Conservation (phyloP, 352 stramenopile species). For the Globisporangium carolinianum region DNA sequence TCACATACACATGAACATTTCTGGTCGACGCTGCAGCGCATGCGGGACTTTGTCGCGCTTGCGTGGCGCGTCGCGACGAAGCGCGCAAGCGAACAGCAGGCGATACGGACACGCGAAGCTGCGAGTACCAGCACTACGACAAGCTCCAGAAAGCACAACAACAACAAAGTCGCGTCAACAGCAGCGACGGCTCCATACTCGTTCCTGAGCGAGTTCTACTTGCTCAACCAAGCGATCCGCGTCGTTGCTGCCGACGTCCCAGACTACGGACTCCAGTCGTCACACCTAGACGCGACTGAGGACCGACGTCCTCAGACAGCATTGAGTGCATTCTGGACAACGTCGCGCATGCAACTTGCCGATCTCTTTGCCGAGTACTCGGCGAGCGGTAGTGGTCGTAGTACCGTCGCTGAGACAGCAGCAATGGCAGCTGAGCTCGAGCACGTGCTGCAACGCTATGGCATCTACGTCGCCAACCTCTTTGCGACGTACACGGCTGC, state of each 20-base stretch:
- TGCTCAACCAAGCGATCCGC: conserved; percentile 29
- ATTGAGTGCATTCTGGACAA: neutral
- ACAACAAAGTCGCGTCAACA: neutral
- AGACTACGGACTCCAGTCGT: neutral
- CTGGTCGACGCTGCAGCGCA: conserved; percentile 18
- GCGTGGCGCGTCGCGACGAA: conserved; percentile 34
- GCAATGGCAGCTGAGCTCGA: conserved; percentile 20
- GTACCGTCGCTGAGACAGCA: neutral
- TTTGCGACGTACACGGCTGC: conserved; percentile 30
- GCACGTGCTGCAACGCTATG: conserved; percentile 31
- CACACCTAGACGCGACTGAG: too few relatives aligned
- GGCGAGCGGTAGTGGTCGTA: too few relatives aligned
- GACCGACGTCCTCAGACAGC: too few relatives aligned
- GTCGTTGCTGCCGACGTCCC: conserved; percentile 1
- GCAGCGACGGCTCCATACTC: conserved; percentile 7
- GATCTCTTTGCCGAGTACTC: conserved; percentile 1
- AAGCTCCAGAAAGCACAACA: neutral
- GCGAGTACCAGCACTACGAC: neutral
- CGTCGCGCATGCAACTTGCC: conserved; percentile 1
- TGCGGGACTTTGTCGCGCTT: conserved; percentile 36
- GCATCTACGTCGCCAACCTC: conserved; percentile 31
- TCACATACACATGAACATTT: conserved; percentile 1
- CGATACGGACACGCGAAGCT: neutral
- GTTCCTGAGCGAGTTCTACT: conserved; percentile 39
- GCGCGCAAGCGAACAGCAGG: conserved; percentile 10